Evolutionary conservation across 441 rosid species (phyloP), one percentile per base, ranked within the genome.

Genomic region (Erysimum pusillum): DNA sequence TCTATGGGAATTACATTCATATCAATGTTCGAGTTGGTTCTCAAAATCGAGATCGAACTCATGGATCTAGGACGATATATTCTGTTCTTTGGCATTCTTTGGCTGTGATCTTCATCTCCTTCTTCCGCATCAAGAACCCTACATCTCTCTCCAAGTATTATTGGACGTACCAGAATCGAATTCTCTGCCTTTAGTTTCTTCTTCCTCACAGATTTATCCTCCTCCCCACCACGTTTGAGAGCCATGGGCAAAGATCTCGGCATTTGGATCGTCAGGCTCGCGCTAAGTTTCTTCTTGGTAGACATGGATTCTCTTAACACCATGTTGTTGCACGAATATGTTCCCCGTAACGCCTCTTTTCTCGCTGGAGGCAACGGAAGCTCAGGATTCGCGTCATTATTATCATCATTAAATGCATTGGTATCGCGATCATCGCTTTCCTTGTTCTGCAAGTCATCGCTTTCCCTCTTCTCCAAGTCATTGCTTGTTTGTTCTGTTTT

Each of bases 91-190:
- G 83, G 83, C 32, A 84, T 88, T 44, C 82, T 82, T 15, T 56
- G 64, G 63, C 80, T 86, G 12, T 69, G 84, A 25, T 87, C 69
- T 12, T 75, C 46, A 9, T 41, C 81, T 6, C 15, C 53, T n/a
- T 58, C 86, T 7, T 76, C 87, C 1, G 75, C 88, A 17, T 79
- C 86, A 6, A 83, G 83, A 10, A 83, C 82, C 65, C 54, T 84
- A 63, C 97, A 91, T 75, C 84, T 91, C 48, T 83, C 97, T 13
- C 94, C 93, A 74, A 91, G 82, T 80, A 91, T 87, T 2, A 91
- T 91, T 8, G 90, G 81, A 75, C 86, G 87, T 42, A 32, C 85
- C 84, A 90, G 83, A 7, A 91, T 65, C 3, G 88, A 88, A 4
- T 87, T 87, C 1, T 87, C 90, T 12, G 73, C 63, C 61, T 83